Conservation (phyloP, 306 rosid species). For the Cucurbita argyrosperma region DNA sequence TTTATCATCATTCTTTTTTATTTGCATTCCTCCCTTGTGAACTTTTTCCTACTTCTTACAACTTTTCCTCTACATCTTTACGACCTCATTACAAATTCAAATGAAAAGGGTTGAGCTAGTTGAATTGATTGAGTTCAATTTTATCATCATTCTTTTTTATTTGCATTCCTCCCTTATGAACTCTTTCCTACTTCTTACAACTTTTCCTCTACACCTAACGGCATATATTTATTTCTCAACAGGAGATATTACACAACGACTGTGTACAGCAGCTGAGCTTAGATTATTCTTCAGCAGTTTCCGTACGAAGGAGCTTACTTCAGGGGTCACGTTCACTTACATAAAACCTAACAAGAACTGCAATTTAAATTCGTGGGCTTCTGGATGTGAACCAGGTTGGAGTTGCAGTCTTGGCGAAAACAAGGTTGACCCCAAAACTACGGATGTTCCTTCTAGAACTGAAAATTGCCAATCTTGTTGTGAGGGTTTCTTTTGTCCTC, state of each 20-base stretch:
- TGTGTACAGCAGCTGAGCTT: constrained; percentile 52
- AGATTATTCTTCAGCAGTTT: constrained; percentile 39
- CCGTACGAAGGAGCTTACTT: constrained; percentile 2
- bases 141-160: neutral
- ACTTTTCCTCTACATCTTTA: too few species aligned
- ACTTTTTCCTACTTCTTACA: neutral
- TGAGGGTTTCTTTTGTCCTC: constrained; percentile 74
- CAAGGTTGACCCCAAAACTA: constrained; percentile 25
- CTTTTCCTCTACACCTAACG: constrained; percentile 7
- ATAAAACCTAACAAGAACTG: constrained; percentile 59
- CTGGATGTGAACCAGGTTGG: constrained; percentile 87
- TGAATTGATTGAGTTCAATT: neutral
- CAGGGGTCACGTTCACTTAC: constrained; percentile 12
- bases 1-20: neutral
- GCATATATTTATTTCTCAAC: constrained; percentile 12
- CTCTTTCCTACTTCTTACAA: neutral
- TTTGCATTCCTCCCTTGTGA: neutral
- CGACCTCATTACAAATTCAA: neutral
- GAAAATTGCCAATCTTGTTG: constrained; percentile 56
- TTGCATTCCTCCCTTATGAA: neutral
- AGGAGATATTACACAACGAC: constrained; percentile 43
- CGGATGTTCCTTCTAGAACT: constrained; percentile 29
- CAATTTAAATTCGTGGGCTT: constrained; percentile 53
- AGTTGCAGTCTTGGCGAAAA: constrained; percentile 30
- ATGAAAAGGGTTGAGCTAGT: neutral